These are phyloP conservation scores for Smittium mucronatum DNA, from an alignment of 371 early-diverging fungal species.

Conservation along the genomic window DNA sequence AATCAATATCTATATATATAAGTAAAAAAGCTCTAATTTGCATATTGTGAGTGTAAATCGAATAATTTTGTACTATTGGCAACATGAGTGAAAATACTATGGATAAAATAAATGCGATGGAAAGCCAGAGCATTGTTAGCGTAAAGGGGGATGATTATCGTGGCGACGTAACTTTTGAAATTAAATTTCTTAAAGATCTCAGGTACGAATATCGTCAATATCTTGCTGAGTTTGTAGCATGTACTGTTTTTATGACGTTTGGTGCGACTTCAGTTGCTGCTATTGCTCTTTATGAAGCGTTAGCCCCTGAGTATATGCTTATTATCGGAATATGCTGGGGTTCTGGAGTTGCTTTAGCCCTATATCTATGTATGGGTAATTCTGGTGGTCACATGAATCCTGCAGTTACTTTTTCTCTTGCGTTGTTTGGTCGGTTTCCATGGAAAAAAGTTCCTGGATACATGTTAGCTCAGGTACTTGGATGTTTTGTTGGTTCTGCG, in stretches of 20 bases:
- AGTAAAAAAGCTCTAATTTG: too few relatives aligned
- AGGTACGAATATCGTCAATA: constrained; percentile 43
- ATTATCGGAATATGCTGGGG: constrained; percentile 44
- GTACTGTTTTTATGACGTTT: constrained; percentile 50
- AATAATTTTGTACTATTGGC: too few relatives aligned
- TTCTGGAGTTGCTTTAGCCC: constrained; percentile 41
- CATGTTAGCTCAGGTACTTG: constrained; percentile 47
- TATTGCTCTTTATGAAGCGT: constrained; percentile 18
- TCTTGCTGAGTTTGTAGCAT: constrained; percentile 72
- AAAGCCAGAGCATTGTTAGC: too few relatives aligned
- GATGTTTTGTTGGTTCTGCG: constrained; percentile 60
- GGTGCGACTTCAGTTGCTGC: constrained; percentile 46
- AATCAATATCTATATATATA: too few relatives aligned
- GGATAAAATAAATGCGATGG: too few relatives aligned
- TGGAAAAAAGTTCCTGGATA: constrained; percentile 51
- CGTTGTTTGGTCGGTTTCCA: constrained; percentile 52
- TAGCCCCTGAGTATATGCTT: constrained; percentile 16
- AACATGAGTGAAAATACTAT: too few relatives aligned
- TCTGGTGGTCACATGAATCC: constrained; percentile 75
- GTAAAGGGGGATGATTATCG: too few relatives aligned
- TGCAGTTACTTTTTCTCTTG: constrained; percentile 57
- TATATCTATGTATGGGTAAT: constrained; percentile 52
- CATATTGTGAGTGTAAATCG: too few relatives aligned
- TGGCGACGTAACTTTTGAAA: background rate
- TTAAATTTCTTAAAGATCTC: constrained; percentile 8